Conservation (phyloP, 768 basidiomycete genomes). For the Termitomyces sp. region DNA sequence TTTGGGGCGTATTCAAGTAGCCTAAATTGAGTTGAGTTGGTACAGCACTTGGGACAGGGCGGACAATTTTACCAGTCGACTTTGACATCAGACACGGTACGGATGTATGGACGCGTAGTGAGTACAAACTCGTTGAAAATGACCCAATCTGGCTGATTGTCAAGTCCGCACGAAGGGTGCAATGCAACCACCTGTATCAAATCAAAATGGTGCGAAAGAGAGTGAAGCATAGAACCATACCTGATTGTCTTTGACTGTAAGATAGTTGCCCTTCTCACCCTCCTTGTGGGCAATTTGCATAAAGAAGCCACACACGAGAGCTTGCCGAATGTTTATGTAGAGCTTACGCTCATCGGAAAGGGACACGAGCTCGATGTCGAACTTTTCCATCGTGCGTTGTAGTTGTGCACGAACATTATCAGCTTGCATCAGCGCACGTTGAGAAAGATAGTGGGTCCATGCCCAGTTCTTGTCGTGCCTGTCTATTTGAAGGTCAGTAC, state of each 20-base stretch:
- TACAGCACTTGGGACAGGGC: background rate
- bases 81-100: conserved; percentile 83
- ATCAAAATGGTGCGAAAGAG: background rate
- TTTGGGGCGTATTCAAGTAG: conserved; percentile 32
- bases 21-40: conserved; percentile 21
- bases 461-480: conserved; percentile 81
- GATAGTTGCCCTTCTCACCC: conserved; percentile 81
- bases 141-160: conserved; percentile 88
- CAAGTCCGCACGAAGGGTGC: conserved; percentile 86
- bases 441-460: conserved; percentile 85
- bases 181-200: conserved; percentile 53
- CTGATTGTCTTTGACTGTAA: conserved; percentile 95
- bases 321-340: conserved; percentile 71
- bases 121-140: conserved; percentile 93
- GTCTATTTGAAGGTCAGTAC: conserved; percentile 37
- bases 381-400: conserved; percentile 87
- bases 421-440: conserved; percentile 79
- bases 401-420: conserved; percentile 92
- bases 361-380: conserved; percentile 72
- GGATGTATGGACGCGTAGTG: conserved; percentile 84
- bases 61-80: conserved; percentile 70
- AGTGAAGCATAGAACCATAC: conserved; percentile 28
- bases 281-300: conserved; percentile 98
- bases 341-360: conserved; percentile 65
- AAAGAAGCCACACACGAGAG: conserved; percentile 90